Evolutionary conservation across 2,329 filamentous ascomycete genomes (phyloP).

Genomic region (Phialemonium atrogriseum): DNA sequence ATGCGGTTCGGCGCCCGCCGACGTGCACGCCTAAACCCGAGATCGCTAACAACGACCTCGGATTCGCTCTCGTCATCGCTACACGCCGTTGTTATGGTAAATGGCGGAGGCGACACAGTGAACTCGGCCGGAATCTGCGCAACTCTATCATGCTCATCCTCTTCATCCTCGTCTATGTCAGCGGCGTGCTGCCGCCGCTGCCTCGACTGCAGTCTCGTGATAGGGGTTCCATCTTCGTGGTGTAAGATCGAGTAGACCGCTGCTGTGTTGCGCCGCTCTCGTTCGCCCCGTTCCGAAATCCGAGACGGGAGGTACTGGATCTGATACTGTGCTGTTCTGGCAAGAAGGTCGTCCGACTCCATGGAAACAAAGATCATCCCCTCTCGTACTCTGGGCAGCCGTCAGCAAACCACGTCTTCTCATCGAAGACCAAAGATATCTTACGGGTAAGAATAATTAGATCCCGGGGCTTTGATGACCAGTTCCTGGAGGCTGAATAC

Average conservation of each 20-base stretch:
- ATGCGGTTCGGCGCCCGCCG: slow-evolving; percentile 41
- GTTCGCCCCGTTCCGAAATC: slow-evolving; percentile 11
- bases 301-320: slow-evolving; percentile 49
- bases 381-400: slow-evolving; percentile 62
- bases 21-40: slow-evolving; percentile 3
- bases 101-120: slow-evolving; percentile 35
- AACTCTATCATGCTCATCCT: slow-evolving; percentile 36
- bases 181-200: slow-evolving; percentile 35
- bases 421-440: slow-evolving; percentile 25
- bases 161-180: slow-evolving; percentile 32
- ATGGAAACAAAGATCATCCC: slow-evolving; percentile 90
- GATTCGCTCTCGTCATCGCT: slow-evolving; percentile 49
- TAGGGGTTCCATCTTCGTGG: slow-evolving; percentile 41
- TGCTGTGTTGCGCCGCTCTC: slow-evolving; percentile 5
- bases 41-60: slow-evolving; percentile 10
- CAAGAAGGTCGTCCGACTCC: slow-evolving; percentile 68
- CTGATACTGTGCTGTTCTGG: slow-evolving; percentile 65
- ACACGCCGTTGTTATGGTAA: slow-evolving; percentile 50
- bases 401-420: slow-evolving; percentile 20
- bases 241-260: slow-evolving; percentile 44
- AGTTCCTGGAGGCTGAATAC: slow-evolving; percentile 80
- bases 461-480: slow-evolving; percentile 75
- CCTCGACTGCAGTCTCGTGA: slow-evolving; percentile 33
- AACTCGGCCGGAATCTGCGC: slow-evolving; percentile 53
- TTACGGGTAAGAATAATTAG: slow-evolving; percentile 80